Evolutionary conservation across 2,329 filamentous ascomycete species (phyloP).

Genomic region (Pseudogymnoascus sp.): DNA sequence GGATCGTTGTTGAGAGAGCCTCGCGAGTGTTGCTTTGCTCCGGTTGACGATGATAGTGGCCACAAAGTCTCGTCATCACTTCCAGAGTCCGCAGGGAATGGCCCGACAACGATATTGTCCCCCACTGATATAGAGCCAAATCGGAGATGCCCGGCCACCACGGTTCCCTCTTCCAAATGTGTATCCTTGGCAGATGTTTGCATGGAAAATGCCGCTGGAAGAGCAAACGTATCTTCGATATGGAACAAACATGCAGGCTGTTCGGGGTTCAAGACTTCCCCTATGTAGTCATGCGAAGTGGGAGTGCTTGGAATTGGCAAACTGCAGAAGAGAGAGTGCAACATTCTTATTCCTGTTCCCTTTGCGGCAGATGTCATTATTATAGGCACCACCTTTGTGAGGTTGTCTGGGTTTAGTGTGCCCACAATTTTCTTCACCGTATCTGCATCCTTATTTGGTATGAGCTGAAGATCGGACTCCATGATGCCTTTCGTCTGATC

Average conservation of each 20-base stretch:
- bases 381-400: constrained; percentile 61
- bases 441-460: constrained; percentile 47
- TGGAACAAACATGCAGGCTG: constrained; percentile 66
- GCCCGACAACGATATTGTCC: constrained; percentile 70
- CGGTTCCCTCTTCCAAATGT: constrained; percentile 48
- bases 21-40: background rate
- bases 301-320: constrained; percentile 59
- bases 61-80: constrained; percentile 19
- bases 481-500: constrained; percentile 41
- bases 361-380: constrained; percentile 80
- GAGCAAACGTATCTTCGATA: constrained; percentile 80
- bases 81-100: constrained; percentile 55
- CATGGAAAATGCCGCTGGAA: constrained; percentile 54
- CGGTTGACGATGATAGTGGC: background rate
- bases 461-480: constrained; percentile 43
- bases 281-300: constrained; percentile 46
- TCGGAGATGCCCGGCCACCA: constrained; percentile 78
- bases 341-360: constrained; percentile 68
- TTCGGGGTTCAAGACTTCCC: constrained; percentile 47
- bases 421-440: constrained; percentile 51
- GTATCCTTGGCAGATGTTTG: constrained; percentile 32
- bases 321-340: constrained; percentile 72
- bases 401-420: constrained; percentile 34
- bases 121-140: constrained; percentile 71
- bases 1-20: background rate